Evolutionary conservation across 805 yeast genomes (phyloP), one percentile per base, ranked within the genome.

Genomic region (Wickerhamomyces ciferrii): DNA sequence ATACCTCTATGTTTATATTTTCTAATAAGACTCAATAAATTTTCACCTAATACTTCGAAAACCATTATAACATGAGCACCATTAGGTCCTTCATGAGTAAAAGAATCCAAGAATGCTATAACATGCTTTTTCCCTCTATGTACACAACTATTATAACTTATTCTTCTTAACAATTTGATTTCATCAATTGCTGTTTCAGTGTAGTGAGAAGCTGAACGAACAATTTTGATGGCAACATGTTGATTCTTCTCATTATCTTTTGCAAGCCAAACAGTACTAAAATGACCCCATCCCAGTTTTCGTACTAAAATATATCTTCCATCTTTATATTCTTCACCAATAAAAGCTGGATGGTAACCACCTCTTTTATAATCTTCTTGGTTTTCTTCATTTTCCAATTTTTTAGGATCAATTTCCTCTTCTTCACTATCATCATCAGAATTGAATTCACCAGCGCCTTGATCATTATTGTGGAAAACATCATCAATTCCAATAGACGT

Each of bases 211-310:
- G 97, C 96, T 56, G 95, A 84, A 51, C 97, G 76, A 23, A 94
- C 97, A 55, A 94, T 84, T 64, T 94, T 94, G 76, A 94, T 77
- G 2, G 99, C 99, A 20, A 94, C 98, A 61, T 87, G 96, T 42
- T 77, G 69, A 49, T 77, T 73, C 46, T 72, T 69, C 43, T 79
- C 79, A n/a, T 56, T 52, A 48, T 79, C 83, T 49, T 69, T 75
- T 5, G 97, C 98, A 25, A 87, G 71, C 97, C 97, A 91, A 20
- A 88, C 97, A 1, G 96, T 94, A 24, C 96, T 84, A 62, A 94
- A 94, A 67, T 94, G 97, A 32, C 99, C 99, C 99, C 99, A 94
- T 0, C 99, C 99, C 4, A 94, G 71, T 62, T 94, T 94, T 50
- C 98, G 78, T 27, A 87, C 91, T 42, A 94, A 67, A 2, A 83